These are phyloP conservation scores for Chionographis japonica DNA, from an alignment of 106 monocot species.

Conservation along the genomic window DNA sequence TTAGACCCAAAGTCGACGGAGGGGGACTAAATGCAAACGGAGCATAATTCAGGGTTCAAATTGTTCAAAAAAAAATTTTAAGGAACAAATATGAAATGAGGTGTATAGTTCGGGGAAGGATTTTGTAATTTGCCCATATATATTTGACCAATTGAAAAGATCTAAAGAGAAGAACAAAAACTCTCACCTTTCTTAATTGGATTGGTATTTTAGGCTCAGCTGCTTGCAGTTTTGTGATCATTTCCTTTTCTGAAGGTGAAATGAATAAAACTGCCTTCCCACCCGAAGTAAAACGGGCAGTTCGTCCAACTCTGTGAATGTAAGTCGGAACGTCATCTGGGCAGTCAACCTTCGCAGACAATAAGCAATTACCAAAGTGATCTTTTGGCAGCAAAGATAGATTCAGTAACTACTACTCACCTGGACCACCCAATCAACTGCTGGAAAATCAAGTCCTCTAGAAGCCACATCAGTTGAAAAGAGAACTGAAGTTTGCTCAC, in stretches of 20 bases:
- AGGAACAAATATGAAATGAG: too few species aligned
- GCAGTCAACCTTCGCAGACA: constrained; percentile 73
- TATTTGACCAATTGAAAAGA: neutral
- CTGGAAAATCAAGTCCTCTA: constrained; percentile 85
- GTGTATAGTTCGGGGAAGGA: too few species aligned
- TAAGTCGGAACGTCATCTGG: constrained; percentile 83
- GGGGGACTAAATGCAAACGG: too few species aligned
- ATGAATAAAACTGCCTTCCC: constrained; percentile 84
- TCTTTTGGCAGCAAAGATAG: neutral
- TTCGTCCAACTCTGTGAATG: constrained; percentile 96
- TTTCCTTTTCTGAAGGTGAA: constrained; percentile 67
- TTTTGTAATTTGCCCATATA: neutral
- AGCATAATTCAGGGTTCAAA: too few species aligned
- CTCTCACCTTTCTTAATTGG: constrained; percentile 55
- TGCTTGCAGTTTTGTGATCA: constrained; percentile 74
- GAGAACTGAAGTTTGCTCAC: constrained; percentile 67
- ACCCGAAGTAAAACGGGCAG: constrained; percentile 79
- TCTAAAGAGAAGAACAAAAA: neutral
- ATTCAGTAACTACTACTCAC: constrained; percentile 18
- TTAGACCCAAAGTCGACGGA: too few species aligned
- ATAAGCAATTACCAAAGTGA: constrained; percentile 3
- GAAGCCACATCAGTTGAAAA: constrained; percentile 93
- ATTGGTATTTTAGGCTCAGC: constrained; percentile 84
- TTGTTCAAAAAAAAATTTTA: too few species aligned
- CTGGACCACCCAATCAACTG: constrained; percentile 97